Evolutionary conservation across 768 basidiomycete species (phyloP).

Genomic region (Pholiota conissans): DNA sequence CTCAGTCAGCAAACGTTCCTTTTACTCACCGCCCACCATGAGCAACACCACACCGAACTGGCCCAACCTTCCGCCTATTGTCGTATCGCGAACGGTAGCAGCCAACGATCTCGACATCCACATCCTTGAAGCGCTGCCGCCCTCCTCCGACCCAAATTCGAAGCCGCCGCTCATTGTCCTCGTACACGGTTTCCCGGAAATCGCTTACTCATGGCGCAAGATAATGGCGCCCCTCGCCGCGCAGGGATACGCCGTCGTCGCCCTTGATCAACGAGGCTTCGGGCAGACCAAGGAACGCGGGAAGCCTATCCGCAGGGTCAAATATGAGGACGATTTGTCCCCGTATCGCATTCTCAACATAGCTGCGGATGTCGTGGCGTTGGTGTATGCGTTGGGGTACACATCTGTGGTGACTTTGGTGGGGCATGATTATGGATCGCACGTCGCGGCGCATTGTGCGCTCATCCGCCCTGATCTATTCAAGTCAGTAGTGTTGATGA

Average conservation of each 20-base stretch:
- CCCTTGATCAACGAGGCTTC: conserved; percentile 60
- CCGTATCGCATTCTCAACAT: conserved; percentile 53
- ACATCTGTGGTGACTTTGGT: conserved; percentile 46
- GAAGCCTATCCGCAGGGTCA: conserved; percentile 12
- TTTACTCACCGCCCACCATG: background rate
- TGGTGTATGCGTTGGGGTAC: conserved; percentile 54
- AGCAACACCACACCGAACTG: background rate
- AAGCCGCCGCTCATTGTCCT: conserved; percentile 51
- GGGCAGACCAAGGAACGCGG: conserved; percentile 37
- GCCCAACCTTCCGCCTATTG: conserved; percentile 23
- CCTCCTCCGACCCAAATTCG: conserved; percentile 9
- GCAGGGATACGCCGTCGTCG: conserved; percentile 60
- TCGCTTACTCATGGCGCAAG: conserved; percentile 67
- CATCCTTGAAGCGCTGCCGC: conserved; percentile 47
- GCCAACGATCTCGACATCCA: conserved; percentile 53
- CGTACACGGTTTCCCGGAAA: conserved; percentile 67
- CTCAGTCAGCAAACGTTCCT: background rate
- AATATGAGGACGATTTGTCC: conserved; percentile 50
- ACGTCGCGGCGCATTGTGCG: conserved; percentile 51
- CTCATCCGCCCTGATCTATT: conserved; percentile 59
- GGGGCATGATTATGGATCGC: conserved; percentile 63
- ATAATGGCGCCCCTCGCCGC: conserved; percentile 48
- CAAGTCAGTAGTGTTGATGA: conserved; percentile 57
- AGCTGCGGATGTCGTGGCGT: conserved; percentile 49
- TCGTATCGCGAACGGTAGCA: conserved; percentile 38